A percentile compares a stretch with the other conserved stretches of the same genome.
phyloP scores from a whole-genome alignment of 352 stramenopile genomes.

The Pythium chondricola region DNA sequence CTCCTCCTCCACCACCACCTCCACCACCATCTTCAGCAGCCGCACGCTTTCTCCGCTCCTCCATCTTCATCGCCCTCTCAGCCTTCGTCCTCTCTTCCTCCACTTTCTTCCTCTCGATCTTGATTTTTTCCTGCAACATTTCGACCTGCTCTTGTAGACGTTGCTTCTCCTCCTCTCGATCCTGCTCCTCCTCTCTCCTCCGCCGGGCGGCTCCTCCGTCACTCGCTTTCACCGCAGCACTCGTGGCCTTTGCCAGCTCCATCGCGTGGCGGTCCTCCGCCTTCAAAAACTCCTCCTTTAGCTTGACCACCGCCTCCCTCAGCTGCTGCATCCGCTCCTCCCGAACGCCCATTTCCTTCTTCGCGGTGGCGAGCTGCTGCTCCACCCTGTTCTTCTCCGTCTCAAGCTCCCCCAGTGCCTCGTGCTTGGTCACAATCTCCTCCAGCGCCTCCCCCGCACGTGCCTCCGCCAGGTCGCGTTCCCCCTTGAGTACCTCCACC shows the following conservation, averaged over 20 bases:
- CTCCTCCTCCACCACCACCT: not conserved
- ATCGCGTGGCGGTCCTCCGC: slow-evolving; percentile 75
- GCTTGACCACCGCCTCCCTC: slow-evolving; percentile 71
- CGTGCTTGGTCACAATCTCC: slow-evolving; percentile 69
- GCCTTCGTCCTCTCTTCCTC: slow-evolving; percentile 15
- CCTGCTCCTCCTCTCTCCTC: slow-evolving; percentile 34
- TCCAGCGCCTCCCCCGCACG: slow-evolving; percentile 75
- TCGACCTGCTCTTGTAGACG: slow-evolving; percentile 45
- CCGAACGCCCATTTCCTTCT: slow-evolving; percentile 39
- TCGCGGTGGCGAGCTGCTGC: slow-evolving; percentile 31
- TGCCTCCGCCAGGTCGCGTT: slow-evolving; percentile 67
- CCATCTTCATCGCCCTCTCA: slow-evolving; percentile 10
- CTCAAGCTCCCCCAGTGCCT: slow-evolving; percentile 26
- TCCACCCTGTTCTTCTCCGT: slow-evolving; percentile 40
- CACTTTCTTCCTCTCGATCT: slow-evolving; percentile 23
- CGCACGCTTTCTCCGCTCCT: slow-evolving; percentile 14
- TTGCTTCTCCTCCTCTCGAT: slow-evolving; percentile 44
- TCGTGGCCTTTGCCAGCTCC: slow-evolving; percentile 53
- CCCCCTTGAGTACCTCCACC: slow-evolving; percentile 39
- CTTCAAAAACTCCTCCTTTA: slow-evolving; percentile 89
- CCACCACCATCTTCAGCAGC: slow-evolving; percentile 2
- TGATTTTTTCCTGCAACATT: slow-evolving; percentile 66
- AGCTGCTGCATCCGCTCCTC: slow-evolving; percentile 63
- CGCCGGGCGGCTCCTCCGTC: too few relatives aligned
- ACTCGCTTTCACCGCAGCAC: too few relatives aligned